Evolutionary conservation across 305 asterid genomes (phyloP).

Genomic region (Fraxinus albicans): DNA sequence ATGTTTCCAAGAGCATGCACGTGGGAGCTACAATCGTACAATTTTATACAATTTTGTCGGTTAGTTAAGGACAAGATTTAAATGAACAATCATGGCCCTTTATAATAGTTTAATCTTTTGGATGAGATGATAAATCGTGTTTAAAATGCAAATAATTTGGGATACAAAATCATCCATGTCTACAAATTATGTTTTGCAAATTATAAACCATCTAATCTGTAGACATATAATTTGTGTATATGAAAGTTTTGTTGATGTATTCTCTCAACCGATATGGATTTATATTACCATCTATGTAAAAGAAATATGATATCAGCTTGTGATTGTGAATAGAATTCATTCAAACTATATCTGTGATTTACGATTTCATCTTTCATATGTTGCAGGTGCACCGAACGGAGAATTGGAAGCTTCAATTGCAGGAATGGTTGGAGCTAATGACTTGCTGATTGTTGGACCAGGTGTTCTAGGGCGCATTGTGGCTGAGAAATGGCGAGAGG

Average conservation of each 20-base stretch:
- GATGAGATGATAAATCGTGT: not conserved
- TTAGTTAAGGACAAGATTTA: not conserved
- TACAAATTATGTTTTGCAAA: not conserved
- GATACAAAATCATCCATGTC: not conserved
- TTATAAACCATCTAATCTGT: not conserved
- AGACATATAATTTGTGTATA: not conserved
- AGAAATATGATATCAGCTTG: not conserved
- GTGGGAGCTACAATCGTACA: not conserved
- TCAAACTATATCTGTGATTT: not conserved
- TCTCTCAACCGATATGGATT: not conserved
- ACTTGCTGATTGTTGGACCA: slow-evolving; percentile 70
- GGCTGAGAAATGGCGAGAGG: not conserved
- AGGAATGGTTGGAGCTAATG: slow-evolving; percentile 57
- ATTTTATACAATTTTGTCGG: not conserved
- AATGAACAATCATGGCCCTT: not conserved
- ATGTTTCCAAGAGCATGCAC: not conserved
- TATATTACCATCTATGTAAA: not conserved
- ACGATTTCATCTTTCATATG: slow-evolving; percentile 20
- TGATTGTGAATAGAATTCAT: not conserved
- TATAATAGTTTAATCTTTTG: not conserved
- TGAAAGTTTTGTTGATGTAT: not conserved
- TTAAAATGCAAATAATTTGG: not conserved
- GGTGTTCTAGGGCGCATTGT: not conserved
- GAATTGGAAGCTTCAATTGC: slow-evolving; percentile 26
- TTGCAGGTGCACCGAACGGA: slow-evolving; percentile 48